Evolutionary conservation across 1,284 basidiomycete genomes (phyloP), one percentile per base, ranked within the genome.

Genomic region (Ganoderma resinaceum): DNA sequence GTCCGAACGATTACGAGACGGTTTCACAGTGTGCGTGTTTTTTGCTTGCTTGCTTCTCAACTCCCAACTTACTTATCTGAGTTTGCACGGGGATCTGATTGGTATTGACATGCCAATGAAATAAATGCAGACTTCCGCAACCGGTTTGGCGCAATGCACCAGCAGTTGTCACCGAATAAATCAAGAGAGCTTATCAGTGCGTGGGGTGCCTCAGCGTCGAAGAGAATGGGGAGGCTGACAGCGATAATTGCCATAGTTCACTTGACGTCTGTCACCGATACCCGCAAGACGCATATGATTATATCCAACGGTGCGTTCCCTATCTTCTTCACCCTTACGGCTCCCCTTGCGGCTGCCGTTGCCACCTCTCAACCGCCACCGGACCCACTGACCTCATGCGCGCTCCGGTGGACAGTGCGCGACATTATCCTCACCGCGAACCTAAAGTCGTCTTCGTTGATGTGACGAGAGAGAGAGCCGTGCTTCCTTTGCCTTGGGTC

Each of bases 201-300:
- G 88, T 81, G 20, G 42, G 29, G 20, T 38, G 2, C 46, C 68
- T 55, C 60, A 2, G 18, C 35, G 49, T 33, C 37, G 49, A 23
- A 23, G 26, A 31, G 1, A 38, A 12, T 29, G 46, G 8, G 16
- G 9, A 40, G 12, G 61, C 26, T 68, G 43, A 43, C 14, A 20
- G 68, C 18, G 20, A 18, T 40, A 1, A 11, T 55, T 71, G 69
- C 74, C 40, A 67, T 69, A 93, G 91, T 91, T 66, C 92, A 94
- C 78, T 83, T 91, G 70, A 95, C 93, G n/a, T 86, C 91, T 64
- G 92, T 95, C 60, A 93, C 89, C 18, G 91, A 94, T 72, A 83
- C 81, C 37, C 76, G 75, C 38, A 75, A 75, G 60, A 85, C 83
- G 52, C 76, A 78, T 46, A 78, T 77, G n/a, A 83, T 85, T 63